Base-by-base conservation (phyloP, 75 land plant genomes). In the Pinus tabuliformis region DNA sequence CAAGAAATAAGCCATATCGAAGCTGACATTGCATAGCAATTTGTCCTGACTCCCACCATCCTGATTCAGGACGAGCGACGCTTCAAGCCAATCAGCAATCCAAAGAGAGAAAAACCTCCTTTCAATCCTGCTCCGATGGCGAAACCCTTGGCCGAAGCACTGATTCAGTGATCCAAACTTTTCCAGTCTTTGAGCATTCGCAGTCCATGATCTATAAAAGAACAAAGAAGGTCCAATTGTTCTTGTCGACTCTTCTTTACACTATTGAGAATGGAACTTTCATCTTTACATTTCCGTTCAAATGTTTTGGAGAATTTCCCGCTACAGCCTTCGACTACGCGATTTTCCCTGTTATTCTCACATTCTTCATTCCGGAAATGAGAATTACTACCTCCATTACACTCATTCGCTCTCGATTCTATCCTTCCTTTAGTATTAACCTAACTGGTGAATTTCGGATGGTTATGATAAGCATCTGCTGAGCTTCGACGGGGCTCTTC, bases 1-100 rank as follows among this genome's bases (percentile, higher is more conserved):
- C 97, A 59, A 96, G 81, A 73, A 96, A 96, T 11, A 94, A 62
- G 20, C 99, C 99, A 74, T 96, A 96, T 71, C 97, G 78, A 59
- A 93, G 64, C 54, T 26, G 80, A 70, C 24, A 89, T 73, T 11
- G 85, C 91, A 64, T 91, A 82, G 3, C 75, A 61, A 73, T 88
- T 86, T 59, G 90, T 71, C 57, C 79, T 59, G 59, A 30, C 73
- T 20, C 83, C 84, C 28, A 16, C 56, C 72, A 80, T 84, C 75
- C 92, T 85, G 59, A 42, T 30, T 52, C 57, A 68, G 14, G 76
- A 28, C 58, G 59, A 66, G 4, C 87, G 81, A 15, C 60, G 57
- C 24, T 80, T 85, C 73, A 96, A 59, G 20, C 94, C 63, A 26
- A 77, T 73, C 17, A 95, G 83, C 28, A 91, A 64, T 56, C 92